Base-by-base conservation (phyloP, 495 filamentous ascomycete species). In the Alectoria sarmentosa region DNA sequence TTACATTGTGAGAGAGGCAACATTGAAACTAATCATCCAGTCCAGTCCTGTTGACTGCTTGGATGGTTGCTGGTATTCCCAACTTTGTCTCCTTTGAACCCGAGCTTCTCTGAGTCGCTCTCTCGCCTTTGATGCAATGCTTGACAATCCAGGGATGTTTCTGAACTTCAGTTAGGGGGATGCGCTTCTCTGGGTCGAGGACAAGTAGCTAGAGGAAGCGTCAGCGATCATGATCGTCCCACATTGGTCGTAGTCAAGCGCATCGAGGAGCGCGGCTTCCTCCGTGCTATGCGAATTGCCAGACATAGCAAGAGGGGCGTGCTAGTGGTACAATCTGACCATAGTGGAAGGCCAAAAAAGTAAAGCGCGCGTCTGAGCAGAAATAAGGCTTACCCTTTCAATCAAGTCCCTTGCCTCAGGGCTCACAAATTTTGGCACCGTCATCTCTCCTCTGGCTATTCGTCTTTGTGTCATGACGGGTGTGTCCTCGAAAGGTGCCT, bases 111-210 rank as follows among this genome's bases (percentile, higher is more conserved):
- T 86, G 84, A 38, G 77, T 69, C 19, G 79, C 81, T 64, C 85
- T 74, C 71, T 91, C 88, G 8, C 90, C 86, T 76, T 90, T 92
- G 19, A 86, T 81, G 74, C 95, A 98, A 76, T 98, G 91, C 82
- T 96, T 98, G 68, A 96, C 71, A 67, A 98, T 96, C 94, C 94
- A 98, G 32, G 94, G 93, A 74, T 98, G 94, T 49, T 82, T 83
- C 74, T 91, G 86, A 58, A 97, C 89, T 42, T 97, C 90, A 21
- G 94, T 91, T 2, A 98, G 82, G 2, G 92, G 83, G 52, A 98
- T 89, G 38, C 94, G 82, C 80, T 96, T 96, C 72, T 96, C 91
- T 1, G 94, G 95, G 67, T 97, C 92, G 63, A 98, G 83, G 28
- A 97, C 91, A 60, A 98, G 84, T 44, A 98, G 78, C 92, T 97